Evolutionary conservation across 805 yeast species (phyloP), one percentile per base, ranked within the genome.

Genomic region (Grigorovia jiainica): DNA sequence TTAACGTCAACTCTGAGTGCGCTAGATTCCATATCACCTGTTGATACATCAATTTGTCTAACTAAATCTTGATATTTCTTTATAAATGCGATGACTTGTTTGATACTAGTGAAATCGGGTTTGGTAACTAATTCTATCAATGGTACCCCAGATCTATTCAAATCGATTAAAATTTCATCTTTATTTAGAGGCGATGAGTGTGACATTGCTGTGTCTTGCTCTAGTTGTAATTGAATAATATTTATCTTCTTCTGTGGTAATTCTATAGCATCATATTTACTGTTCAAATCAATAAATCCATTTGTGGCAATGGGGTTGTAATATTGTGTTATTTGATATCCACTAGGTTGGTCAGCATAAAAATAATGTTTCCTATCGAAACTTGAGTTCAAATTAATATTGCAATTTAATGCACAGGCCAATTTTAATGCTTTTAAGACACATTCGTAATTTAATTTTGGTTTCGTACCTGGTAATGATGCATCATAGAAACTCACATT

Each of bases 341-440:
- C 98, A 41, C 83, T 63, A 0, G 98, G 98, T 58, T 92, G 97
- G 60, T 92, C 98, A 1, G 89, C 90, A 60, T 92, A 92, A 61
- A 92, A 87, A 60, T 92, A 92, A 59, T 92, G 98, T 61, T 92
- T 92, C 50, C 98, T 69, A 56, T 92, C 98, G 60, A 92, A 92
- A 1, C 79, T 67, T 1, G 90, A 82, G 7, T 55, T 48, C 0
- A 61, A 48, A 44, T 74, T 75, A 13, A 92, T 70, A 0, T 67
- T 57, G 44, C 86, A 74, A 27, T 80, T 70, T 40, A 89, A 61
- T 0, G 92, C 85, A 2, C 73, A 60, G 0, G 94, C 89, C 1
- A 95, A 76, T 51, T 76, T 76, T 33, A 87, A 54, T 0, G 95
- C 95, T 27, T 74, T 71, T 1, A 75, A 53, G 4, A 90, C 57